phyloP scores from a whole-genome alignment of 2,329 filamentous ascomycete genomes.

The Botryotinia narcissicola region DNA sequence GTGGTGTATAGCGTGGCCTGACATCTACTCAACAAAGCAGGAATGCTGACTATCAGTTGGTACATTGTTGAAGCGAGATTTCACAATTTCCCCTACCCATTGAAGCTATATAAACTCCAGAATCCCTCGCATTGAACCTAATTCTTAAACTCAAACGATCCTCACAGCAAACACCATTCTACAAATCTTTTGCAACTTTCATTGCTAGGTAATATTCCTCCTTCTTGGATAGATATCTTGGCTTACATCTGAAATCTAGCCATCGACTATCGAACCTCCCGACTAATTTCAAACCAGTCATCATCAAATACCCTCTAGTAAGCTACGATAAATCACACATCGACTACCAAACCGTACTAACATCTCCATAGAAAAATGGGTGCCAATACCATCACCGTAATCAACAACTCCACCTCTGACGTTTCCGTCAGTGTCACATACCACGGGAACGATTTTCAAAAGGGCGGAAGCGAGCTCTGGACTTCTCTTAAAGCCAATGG shows the following conservation, averaged over 20 bases:
- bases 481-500: background rate
- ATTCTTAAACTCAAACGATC: background rate
- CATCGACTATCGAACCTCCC: background rate
- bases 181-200: background rate
- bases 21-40: background rate
- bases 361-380: conserved; percentile 5
- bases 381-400: conserved; percentile 5
- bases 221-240: background rate
- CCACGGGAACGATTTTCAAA: conserved; percentile 3
- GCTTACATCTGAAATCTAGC: background rate
- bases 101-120: conserved; percentile 14
- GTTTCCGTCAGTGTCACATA: conserved; percentile 12
- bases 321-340: background rate
- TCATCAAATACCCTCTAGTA: background rate
- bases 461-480: conserved; percentile 8
- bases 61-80: background rate
- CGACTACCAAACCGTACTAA: background rate
- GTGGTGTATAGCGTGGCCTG: background rate
- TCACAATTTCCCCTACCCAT: background rate
- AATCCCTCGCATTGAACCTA: background rate
- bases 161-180: background rate
- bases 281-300: background rate
- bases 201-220: conserved; percentile 5
- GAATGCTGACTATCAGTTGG: background rate
- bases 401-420: background rate